phyloP scores from a whole-genome alignment of 2,329 filamentous ascomycete genomes.

The Ophiostoma sp. region DNA sequence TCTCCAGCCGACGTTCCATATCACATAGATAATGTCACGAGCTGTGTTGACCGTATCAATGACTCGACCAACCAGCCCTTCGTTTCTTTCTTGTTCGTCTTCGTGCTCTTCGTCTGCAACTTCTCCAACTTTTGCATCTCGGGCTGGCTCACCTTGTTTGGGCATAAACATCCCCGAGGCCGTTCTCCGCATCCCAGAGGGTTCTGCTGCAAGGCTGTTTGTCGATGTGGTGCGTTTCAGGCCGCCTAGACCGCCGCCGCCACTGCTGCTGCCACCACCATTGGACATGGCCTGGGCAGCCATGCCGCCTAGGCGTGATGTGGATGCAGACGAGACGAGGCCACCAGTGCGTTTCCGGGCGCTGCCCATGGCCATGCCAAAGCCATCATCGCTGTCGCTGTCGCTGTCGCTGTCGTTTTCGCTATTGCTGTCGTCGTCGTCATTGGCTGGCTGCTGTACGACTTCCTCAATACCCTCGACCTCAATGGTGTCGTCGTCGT shows the following conservation, averaged over 20 bases:
- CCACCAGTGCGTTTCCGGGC: constrained; percentile 17
- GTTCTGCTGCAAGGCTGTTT: constrained; percentile 46
- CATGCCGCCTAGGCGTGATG: constrained; percentile 20
- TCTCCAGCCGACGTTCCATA: constrained; percentile 66
- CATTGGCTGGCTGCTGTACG: constrained; percentile 18
- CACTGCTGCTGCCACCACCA: neutral
- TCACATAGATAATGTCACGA: constrained; percentile 64
- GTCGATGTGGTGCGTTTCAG: constrained; percentile 48
- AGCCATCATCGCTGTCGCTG: constrained; percentile 24
- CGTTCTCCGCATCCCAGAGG: constrained; percentile 66
- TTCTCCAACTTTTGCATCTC: constrained; percentile 30
- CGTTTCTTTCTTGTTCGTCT: constrained; percentile 37
- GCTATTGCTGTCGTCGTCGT: constrained; percentile 28
- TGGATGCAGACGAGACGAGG: constrained; percentile 22
- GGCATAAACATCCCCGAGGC: constrained; percentile 90
- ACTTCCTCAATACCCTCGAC: constrained; percentile 25
- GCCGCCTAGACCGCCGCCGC: constrained; percentile 28
- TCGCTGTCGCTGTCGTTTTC: constrained; percentile 26
- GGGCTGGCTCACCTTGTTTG: constrained; percentile 62
- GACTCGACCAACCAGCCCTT: constrained; percentile 69
- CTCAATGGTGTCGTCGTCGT: constrained; percentile 50
- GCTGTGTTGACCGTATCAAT: constrained; percentile 75
- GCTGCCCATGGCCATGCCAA: constrained; percentile 26
- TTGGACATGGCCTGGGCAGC: constrained; percentile 10
- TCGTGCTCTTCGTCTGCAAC: neutral